A percentile compares a stretch with the other conserved stretches of the same genome.
Conservation (phyloP, 108 stramenopile species). For the Asterionellopsis glacialis region DNA sequence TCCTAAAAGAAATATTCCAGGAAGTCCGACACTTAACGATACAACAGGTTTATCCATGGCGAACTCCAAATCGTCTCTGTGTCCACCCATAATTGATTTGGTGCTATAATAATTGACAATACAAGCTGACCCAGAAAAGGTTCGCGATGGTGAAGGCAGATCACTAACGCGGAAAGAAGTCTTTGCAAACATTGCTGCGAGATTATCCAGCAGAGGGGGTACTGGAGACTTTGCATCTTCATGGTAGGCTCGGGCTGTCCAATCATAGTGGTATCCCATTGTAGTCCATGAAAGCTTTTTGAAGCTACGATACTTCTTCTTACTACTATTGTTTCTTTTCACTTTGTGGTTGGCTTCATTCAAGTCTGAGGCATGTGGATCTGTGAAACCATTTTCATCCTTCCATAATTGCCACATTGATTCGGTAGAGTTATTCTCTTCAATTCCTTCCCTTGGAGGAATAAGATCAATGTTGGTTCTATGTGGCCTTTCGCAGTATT, state of each 20-base stretch:
- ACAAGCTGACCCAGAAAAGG: constrained; percentile 41
- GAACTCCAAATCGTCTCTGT: constrained; percentile 59
- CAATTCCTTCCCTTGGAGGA: constrained; percentile 29
- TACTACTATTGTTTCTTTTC: constrained; percentile 2
- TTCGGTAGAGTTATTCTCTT: constrained; percentile 5
- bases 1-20: constrained; percentile 59
- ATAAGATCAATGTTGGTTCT: constrained; percentile 52
- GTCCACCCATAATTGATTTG: constrained; percentile 61
- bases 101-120: constrained; percentile 68
- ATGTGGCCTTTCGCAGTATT: constrained; percentile 55
- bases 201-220: constrained; percentile 24
- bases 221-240: constrained; percentile 32
- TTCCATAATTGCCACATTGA: constrained; percentile 47
- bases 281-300: constrained; percentile 64
- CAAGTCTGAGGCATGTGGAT: not conserved
- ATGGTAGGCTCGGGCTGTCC: constrained; percentile 46
- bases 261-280: constrained; percentile 69
- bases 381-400: constrained; percentile 8
- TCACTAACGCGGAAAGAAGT: constrained; percentile 7
- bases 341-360: no score
- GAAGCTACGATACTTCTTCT: constrained; percentile 12
- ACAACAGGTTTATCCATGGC: constrained; percentile 60
- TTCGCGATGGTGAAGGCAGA: not conserved
- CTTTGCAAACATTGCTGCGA: constrained; percentile 31
- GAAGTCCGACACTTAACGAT: constrained; percentile 46